Conservation (phyloP, 2,329 filamentous ascomycete genomes). For the Coniochaeta hoffmannii region DNA sequence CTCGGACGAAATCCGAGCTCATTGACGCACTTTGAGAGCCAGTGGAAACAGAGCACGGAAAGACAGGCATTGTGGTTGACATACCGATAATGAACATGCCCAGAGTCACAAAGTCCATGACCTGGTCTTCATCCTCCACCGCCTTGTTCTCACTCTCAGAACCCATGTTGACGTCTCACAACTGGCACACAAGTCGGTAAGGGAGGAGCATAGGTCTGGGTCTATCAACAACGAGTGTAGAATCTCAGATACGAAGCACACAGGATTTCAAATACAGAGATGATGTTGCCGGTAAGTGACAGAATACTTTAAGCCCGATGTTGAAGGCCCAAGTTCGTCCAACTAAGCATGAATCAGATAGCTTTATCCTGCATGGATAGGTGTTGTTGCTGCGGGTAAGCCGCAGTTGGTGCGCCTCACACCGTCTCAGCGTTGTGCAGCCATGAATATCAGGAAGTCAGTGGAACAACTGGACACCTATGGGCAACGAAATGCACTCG, state of each 20-base stretch:
- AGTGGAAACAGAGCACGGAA: not conserved
- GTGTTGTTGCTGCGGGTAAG: not conserved
- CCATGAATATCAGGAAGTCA: not conserved
- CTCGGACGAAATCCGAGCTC: too few species aligned
- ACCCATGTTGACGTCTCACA: conserved; percentile 12
- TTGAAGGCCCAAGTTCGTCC: too few species aligned
- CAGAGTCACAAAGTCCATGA: conserved; percentile 60
- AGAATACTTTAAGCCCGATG: too few species aligned
- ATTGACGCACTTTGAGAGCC: too few species aligned
- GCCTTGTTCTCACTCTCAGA: conserved; percentile 13
- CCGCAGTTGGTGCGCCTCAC: not conserved
- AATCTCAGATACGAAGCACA: too few species aligned
- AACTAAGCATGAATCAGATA: too few species aligned
- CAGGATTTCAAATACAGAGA: too few species aligned
- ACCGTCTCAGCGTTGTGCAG: not conserved
- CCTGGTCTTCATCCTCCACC: conserved; percentile 21
- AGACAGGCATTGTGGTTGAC: conserved; percentile 12
- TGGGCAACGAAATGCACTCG: too few species aligned
- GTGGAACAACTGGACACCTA: too few species aligned
- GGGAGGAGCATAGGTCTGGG: not conserved
- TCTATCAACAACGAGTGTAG: not conserved
- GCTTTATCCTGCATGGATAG: not conserved
- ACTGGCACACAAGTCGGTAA: not conserved
- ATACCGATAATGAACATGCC: conserved; percentile 70
- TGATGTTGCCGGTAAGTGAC: too few species aligned